phyloP scores from a whole-genome alignment of 2,329 filamentous ascomycete genomes.

The Canariomyces notabilis region DNA sequence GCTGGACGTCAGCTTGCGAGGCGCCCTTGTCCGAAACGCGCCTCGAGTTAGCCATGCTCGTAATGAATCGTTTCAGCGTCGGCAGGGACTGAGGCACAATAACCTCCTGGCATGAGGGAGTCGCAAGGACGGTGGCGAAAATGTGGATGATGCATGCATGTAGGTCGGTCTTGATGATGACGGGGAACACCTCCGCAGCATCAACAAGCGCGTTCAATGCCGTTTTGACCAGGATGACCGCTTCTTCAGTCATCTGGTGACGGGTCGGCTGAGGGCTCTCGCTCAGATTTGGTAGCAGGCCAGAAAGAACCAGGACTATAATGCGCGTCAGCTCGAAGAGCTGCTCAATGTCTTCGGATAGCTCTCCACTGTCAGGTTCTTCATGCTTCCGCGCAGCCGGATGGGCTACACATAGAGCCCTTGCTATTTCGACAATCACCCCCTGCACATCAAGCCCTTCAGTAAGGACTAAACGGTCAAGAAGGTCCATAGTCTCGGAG shows the following conservation, averaged over 20 bases:
- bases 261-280: constrained; percentile 62
- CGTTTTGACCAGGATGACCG: constrained; percentile 70
- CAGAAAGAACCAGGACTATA: constrained; percentile 87
- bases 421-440: constrained; percentile 90
- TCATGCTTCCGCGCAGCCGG: constrained; percentile 73
- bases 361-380: constrained; percentile 64
- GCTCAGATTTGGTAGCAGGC: constrained; percentile 76
- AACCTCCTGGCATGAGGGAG: constrained; percentile 76
- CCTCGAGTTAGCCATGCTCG: constrained; percentile 57
- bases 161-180: constrained; percentile 92
- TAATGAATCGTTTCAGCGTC: constrained; percentile 86
- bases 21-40: constrained; percentile 31
- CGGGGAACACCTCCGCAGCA: constrained; percentile 90
- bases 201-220: constrained; percentile 86
- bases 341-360: constrained; percentile 97
- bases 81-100: constrained; percentile 87
- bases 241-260: constrained; percentile 81
- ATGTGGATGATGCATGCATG: constrained; percentile 97
- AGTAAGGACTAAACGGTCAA: constrained; percentile 87
- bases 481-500: constrained; percentile 91
- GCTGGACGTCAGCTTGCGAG: constrained; percentile 59
- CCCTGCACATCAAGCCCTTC: constrained; percentile 84
- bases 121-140: constrained; percentile 87
- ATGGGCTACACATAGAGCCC: constrained; percentile 84
- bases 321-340: constrained; percentile 94